Evolutionary conservation across 108 stramenopile species (phyloP).

Genomic region (Aurantiochytrium sp.): DNA sequence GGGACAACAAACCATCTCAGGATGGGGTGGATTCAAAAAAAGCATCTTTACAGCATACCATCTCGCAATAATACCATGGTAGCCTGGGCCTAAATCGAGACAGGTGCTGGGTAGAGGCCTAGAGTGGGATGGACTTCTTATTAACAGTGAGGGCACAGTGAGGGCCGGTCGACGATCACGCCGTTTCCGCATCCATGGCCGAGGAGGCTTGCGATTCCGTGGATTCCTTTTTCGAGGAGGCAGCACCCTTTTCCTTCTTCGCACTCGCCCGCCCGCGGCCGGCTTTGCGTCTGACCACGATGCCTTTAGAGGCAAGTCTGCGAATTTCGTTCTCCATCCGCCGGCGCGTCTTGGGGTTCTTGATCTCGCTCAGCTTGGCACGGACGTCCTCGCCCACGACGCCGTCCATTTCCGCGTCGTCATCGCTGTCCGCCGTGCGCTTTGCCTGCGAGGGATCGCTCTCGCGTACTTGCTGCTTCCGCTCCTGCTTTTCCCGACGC

Average conservation of each 20-base stretch:
- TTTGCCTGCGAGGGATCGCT: not conserved
- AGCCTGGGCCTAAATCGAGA: too few species aligned
- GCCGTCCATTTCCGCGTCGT: not conserved
- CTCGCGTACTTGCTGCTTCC: not conserved
- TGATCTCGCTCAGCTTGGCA: not conserved
- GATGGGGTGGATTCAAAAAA: too few species aligned
- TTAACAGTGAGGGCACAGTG: too few species aligned
- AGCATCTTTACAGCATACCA: too few species aligned
- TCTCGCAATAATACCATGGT: too few species aligned
- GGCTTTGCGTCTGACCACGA: not conserved
- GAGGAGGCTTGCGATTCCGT: too few species aligned
- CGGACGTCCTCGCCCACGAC: not conserved
- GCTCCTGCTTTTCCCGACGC: not conserved
- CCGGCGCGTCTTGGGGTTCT: slow-evolving; percentile 19
- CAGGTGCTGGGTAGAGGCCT: too few species aligned
- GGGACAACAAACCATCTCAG: too few species aligned
- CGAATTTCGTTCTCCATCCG: slow-evolving; percentile 16
- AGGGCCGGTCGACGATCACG: too few species aligned
- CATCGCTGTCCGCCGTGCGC: not conserved
- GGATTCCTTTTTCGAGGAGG: not conserved
- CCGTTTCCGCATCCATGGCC: too few species aligned
- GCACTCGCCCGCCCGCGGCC: not conserved
- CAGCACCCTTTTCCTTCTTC: not conserved
- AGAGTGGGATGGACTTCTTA: too few species aligned
- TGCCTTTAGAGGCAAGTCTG: not conserved